A percentile compares a stretch with the other conserved stretches of the same genome.
Evolutionary conservation across 2,329 filamentous ascomycete species (phyloP).

Genomic region (Hymenoscyphus infarciens): DNA sequence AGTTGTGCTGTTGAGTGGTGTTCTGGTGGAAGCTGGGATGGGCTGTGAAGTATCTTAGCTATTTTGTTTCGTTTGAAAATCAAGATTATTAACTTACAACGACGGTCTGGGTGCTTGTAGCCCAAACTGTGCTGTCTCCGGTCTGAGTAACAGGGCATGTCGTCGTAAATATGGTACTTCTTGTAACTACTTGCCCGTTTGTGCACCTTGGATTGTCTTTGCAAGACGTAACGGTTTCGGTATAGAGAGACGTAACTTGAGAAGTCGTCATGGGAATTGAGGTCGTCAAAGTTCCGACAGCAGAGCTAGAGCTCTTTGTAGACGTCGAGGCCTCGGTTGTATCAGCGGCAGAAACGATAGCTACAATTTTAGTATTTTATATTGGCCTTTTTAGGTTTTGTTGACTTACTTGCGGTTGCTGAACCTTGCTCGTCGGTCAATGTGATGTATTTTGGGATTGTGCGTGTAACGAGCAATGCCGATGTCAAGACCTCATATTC

Average conservation of each 20-base stretch:
- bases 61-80: not conserved
- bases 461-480: not conserved
- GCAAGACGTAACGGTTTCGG: not conserved
- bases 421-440: constrained; percentile 3
- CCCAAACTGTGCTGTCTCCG: not conserved
- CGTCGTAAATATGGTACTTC: not conserved
- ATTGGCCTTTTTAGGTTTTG: not conserved
- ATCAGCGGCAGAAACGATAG: not conserved
- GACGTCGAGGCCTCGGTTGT: not conserved
- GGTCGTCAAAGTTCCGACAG: not conserved
- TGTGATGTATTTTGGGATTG: constrained; percentile 3
- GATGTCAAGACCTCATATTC: constrained; percentile 8
- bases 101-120: constrained; percentile 1
- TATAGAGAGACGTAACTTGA: not conserved
- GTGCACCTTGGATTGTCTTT: not conserved
- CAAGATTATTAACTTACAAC: not conserved
- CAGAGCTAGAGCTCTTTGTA: not conserved
- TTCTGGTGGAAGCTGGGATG: not conserved
- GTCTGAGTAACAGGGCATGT: constrained; percentile 1
- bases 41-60: not conserved
- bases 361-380: not conserved
- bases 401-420: constrained; percentile 10
- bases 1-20: not conserved
- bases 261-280: not conserved
- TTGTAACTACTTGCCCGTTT: not conserved